These are phyloP conservation scores for Haplosporangium gracile DNA, from an alignment of 192 early-diverging fungal species.

Conservation along the genomic window DNA sequence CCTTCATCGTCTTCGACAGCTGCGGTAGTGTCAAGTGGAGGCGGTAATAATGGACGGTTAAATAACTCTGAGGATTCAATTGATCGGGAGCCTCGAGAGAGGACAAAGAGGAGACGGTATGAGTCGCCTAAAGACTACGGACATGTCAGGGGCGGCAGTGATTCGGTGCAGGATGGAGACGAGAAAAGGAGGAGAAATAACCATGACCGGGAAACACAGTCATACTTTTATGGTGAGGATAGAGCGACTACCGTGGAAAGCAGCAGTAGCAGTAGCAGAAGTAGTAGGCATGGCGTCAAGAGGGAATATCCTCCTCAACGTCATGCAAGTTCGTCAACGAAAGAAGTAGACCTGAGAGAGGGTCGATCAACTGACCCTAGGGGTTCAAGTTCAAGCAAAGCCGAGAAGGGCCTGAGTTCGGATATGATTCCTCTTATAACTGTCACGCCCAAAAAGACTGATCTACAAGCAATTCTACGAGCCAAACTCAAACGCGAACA, in stretches of 20 bases:
- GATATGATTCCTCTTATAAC: not conserved
- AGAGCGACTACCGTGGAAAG: not conserved
- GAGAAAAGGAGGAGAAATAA: not conserved
- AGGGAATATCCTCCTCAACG: not conserved
- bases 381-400: not conserved
- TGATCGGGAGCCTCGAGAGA: not conserved
- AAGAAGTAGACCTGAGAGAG: not conserved
- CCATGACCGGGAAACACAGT: not conserved
- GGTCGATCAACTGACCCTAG: not conserved
- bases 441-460: not conserved
- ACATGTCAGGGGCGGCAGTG: not conserved
- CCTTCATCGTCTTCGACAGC: not conserved
- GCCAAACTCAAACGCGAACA: constrained; percentile 23
- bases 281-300: not conserved
- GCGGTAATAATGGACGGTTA: not conserved
- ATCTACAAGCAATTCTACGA: constrained; percentile 3
- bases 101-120: not conserved
- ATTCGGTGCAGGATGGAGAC: not conserved
- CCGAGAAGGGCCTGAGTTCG: not conserved
- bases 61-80: not conserved
- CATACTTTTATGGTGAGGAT: not conserved
- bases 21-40: not conserved
- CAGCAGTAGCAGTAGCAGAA: not conserved
- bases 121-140: not conserved
- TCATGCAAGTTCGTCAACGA: not conserved